These are phyloP conservation scores for Oryza brachyantha DNA, from an alignment of 176 grass and related monocot genomes.

Conservation along the genomic window DNA sequence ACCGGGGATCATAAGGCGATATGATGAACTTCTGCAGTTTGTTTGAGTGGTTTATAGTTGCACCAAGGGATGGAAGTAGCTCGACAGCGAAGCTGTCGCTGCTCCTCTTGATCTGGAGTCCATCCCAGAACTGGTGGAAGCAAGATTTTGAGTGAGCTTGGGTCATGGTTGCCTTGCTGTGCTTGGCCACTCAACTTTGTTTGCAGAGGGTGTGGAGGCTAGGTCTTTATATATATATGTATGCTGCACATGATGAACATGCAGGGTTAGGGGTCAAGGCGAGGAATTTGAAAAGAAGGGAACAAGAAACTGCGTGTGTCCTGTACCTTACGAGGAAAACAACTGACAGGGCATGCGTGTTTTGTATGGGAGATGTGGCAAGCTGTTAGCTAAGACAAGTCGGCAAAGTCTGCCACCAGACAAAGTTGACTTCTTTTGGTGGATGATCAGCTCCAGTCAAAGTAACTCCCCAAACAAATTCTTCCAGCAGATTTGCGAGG, in stretches of 20 bases:
- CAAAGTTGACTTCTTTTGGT: neutral
- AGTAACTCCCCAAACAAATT: neutral
- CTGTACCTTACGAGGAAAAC: slow-evolving; percentile 49
- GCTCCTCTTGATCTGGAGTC: slow-evolving; percentile 39
- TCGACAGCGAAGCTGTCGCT: slow-evolving; percentile 55
- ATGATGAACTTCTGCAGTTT: slow-evolving; percentile 69
- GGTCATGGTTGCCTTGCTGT: slow-evolving; percentile 35
- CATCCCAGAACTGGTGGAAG: slow-evolving; percentile 42
- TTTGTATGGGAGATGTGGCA: slow-evolving; percentile 18
- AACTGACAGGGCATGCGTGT: slow-evolving; percentile 7
- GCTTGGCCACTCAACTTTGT: neutral
- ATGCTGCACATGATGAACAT: slow-evolving; percentile 35
- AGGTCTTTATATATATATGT: slow-evolving; percentile 37
- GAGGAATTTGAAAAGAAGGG: slow-evolving; percentile 31
- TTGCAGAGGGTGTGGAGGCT: slow-evolving; percentile 29
- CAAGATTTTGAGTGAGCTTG: slow-evolving; percentile 43
- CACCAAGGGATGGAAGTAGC: slow-evolving; percentile 76
- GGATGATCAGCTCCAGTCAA: neutral
- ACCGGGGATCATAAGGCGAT: slow-evolving; percentile 71
- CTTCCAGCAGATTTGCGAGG: neutral
- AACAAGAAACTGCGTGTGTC: slow-evolving; percentile 23
- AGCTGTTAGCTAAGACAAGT: neutral
- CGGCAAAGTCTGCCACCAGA: neutral
- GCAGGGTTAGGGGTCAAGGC: slow-evolving; percentile 11
- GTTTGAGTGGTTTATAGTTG: slow-evolving; percentile 64